A percentile compares a stretch with the other conserved stretches of the same genome.
These are phyloP conservation scores for Candida pseudoglaebosa DNA, from an alignment of 805 yeast genomes.

Conservation along the genomic window DNA sequence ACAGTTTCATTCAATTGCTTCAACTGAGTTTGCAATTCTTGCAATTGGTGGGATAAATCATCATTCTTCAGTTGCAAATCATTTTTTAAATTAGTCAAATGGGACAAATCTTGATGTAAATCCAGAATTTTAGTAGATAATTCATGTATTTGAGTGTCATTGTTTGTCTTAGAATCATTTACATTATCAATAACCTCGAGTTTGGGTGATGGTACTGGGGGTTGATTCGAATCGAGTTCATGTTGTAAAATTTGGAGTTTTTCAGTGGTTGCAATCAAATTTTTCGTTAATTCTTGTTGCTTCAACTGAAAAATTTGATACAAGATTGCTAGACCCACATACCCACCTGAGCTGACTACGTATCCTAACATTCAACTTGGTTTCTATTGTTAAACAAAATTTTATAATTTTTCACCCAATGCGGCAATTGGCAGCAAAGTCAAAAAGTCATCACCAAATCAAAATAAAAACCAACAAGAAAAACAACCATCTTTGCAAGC, in stretches of 20 bases:
- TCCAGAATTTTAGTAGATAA: not conserved
- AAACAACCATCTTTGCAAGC: no score
- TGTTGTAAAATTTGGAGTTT: not conserved
- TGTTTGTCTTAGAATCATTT: no score
- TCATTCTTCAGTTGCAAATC: not conserved
- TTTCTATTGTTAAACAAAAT: no score
- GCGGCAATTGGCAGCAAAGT: not conserved
- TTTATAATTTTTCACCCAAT: no score
- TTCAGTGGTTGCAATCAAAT: not conserved
- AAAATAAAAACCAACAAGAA: no score
- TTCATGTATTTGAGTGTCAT: not conserved
- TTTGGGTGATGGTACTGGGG: not conserved
- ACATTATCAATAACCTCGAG: not conserved
- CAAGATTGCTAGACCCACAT: conserved; percentile 1
- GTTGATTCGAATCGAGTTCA: not conserved
- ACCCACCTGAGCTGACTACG: conserved; percentile 2
- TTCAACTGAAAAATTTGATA: conserved; percentile 1
- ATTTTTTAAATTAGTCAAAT: not conserved
- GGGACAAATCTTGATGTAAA: no score
- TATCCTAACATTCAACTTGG: conserved; percentile 1
- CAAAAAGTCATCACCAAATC: no score
- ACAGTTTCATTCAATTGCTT: not conserved
- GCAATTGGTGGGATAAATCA: not conserved
- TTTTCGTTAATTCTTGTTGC: not conserved
- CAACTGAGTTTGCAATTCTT: not conserved